Evolutionary conservation across 1,284 basidiomycete species (phyloP), one percentile per base, ranked within the genome.

Genomic region (Ustilago crameri): DNA sequence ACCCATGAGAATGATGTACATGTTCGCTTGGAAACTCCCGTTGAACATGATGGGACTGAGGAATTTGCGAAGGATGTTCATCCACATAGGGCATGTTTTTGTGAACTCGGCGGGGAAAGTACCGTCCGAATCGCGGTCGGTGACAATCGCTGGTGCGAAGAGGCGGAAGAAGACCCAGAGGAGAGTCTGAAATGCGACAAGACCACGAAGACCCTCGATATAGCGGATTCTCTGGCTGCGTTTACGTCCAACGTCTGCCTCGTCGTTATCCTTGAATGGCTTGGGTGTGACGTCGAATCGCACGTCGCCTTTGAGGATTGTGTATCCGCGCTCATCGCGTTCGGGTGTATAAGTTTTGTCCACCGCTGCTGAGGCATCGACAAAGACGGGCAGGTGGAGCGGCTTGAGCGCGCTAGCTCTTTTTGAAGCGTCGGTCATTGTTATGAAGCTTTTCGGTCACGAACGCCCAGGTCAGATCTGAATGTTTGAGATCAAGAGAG

Each of bases 81-180:
- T 65, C 76, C 76, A 78, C 14, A 47, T n/a, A 2, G 51, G 65
- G 14, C 51, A 69, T 30, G 61, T 63, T 55, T 62, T 60, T 12
- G 65, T 60, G 46, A 75, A 74, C n/a, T 53, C 65, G 35, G 74
- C 74, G 8, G 74, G 74, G 47, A 61, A 63, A 8, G 55, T 64
- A 35, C 66, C 66, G 41, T 70, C 65, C 5, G 50, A 22, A 15
- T 76, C 74, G 32, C 69, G 68, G n/a, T 73, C 69, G 3, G 69
- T 69, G 3, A 70, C 67, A 17, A 76, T 56, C 0, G 74, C 74
- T 12, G 76, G 74, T 4, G 74, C 70, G 24, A 78, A 71, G 50
- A 74, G 54, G 24, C 74, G 65, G 57, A 78, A 76, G 41, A 78
- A 78, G 56, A 71, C 46, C 59, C 60, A 78, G 40, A 78, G 71